These are phyloP conservation scores for Fusarium miscanthi DNA, from an alignment of 2,329 filamentous ascomycete species.

Conservation along the genomic window DNA sequence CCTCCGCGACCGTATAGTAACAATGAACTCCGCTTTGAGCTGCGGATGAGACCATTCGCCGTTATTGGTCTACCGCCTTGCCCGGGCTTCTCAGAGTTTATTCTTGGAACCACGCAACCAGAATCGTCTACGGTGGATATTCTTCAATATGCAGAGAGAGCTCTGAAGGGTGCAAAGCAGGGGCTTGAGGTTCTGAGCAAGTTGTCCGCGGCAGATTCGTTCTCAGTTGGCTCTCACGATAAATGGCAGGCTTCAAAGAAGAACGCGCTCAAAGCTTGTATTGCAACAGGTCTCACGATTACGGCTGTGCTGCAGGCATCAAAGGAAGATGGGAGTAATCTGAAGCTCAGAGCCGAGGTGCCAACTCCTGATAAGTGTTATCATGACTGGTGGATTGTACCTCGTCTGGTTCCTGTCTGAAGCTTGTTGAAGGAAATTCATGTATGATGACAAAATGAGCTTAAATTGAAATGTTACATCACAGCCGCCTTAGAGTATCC, in stretches of 20 bases:
- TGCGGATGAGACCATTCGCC: constrained; percentile 88
- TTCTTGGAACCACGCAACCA: constrained; percentile 54
- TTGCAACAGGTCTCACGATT: constrained; percentile 74
- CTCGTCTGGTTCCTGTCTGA: constrained; percentile 54
- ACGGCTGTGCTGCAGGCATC: constrained; percentile 68
- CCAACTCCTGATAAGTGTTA: constrained; percentile 65
- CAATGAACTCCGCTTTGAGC: constrained; percentile 77
- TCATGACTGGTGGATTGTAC: constrained; percentile 74
- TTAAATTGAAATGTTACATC: constrained; percentile 31
- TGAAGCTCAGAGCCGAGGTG: constrained; percentile 62
- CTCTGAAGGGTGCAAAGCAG: constrained; percentile 61
- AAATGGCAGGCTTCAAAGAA: constrained; percentile 71
- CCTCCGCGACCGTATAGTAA: constrained; percentile 73
- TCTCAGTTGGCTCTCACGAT: constrained; percentile 66
- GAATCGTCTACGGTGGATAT: constrained; percentile 54
- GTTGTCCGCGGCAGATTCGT: constrained; percentile 63
- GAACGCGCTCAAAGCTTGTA: constrained; percentile 74
- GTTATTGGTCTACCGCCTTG: constrained; percentile 74
- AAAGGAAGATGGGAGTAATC: constrained; percentile 46
- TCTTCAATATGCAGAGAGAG: constrained; percentile 58
- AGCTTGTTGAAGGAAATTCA: neutral
- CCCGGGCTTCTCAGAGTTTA: constrained; percentile 72
- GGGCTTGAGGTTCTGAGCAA: constrained; percentile 67
- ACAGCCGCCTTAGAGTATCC: constrained; percentile 39
- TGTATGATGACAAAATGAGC: constrained; percentile 7